Conservation (phyloP, 306 rosid genomes). For the Vigna radiata region DNA sequence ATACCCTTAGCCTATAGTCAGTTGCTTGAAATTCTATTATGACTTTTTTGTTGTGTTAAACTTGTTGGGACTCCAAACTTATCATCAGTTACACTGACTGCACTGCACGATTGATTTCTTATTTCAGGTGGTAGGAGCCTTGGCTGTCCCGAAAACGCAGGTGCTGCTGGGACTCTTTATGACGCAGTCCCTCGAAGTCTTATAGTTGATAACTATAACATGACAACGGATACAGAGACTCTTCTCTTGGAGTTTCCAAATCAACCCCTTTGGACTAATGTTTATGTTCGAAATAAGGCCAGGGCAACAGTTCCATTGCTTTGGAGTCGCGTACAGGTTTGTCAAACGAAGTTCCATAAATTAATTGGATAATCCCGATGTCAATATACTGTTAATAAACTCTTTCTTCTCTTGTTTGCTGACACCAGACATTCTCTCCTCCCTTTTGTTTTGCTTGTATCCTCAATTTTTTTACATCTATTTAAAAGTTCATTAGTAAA, state of each 20-base stretch:
- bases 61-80: slow-evolving; percentile 29
- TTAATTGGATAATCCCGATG: slow-evolving; percentile 13
- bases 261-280: slow-evolving; percentile 96
- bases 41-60: slow-evolving; percentile 15
- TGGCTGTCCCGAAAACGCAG: slow-evolving; percentile 88
- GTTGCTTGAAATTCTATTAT: slow-evolving; percentile 36
- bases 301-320: slow-evolving; percentile 97
- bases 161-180: slow-evolving; percentile 95
- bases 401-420: slow-evolving; percentile 22
- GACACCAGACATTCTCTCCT: neutral
- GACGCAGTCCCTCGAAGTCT: slow-evolving; percentile 98
- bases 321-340: slow-evolving; percentile 99
- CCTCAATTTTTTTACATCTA: neutral
- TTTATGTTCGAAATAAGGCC: slow-evolving; percentile 89
- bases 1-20: neutral
- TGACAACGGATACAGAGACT: slow-evolving; percentile 88
- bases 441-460: neutral
- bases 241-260: slow-evolving; percentile 96
- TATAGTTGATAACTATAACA: slow-evolving; percentile 75
- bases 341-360: slow-evolving; percentile 44
- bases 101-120: slow-evolving; percentile 29
- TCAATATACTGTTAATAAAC: slow-evolving; percentile 1
- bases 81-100: slow-evolving; percentile 38
- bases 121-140: slow-evolving; percentile 87
- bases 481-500: slow-evolving; percentile 1